Conservation (phyloP, 768 basidiomycete species). For the Boletus tomentosulus region DNA sequence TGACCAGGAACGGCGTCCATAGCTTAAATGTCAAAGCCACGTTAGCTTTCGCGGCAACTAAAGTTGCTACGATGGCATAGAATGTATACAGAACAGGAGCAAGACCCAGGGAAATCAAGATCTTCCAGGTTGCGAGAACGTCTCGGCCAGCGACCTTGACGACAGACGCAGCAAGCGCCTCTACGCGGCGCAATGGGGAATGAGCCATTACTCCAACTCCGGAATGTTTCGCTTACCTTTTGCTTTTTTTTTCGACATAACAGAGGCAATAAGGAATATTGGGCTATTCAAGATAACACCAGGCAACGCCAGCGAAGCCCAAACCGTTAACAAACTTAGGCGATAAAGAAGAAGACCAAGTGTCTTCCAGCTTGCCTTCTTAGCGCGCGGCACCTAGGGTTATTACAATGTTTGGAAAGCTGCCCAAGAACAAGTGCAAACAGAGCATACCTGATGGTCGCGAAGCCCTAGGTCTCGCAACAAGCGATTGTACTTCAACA, state of each 20-base stretch:
- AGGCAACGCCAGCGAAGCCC: conserved; percentile 83
- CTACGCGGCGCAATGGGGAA: conserved; percentile 36
- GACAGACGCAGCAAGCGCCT: conserved; percentile 90
- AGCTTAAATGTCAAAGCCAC: conserved; percentile 60
- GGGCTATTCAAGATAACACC: conserved; percentile 90
- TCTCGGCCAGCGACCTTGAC: conserved; percentile 97
- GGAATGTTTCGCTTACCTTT: conserved; percentile 51
- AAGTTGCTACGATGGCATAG: conserved; percentile 77
- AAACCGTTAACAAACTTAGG: conserved; percentile 66
- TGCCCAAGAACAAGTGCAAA: not conserved
- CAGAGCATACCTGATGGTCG: conserved; percentile 74
- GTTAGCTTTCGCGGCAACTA: conserved; percentile 64
- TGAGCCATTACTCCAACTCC: not conserved
- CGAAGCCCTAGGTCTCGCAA: conserved; percentile 86
- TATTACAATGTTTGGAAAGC: not conserved
- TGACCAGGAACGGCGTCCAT: conserved; percentile 74
- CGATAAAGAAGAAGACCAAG: conserved; percentile 82
- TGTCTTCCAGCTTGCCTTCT: conserved; percentile 83
- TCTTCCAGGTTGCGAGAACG: conserved; percentile 97
- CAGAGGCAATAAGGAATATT: conserved; percentile 85
- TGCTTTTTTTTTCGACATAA: conserved; percentile 85
- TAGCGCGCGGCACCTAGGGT: conserved; percentile 76
- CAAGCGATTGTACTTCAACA: conserved; percentile 85
- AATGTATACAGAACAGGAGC: conserved; percentile 81
- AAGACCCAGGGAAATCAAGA: conserved; percentile 87